Percentiles rank a stretch among this genome's conserved stretches.
Conservation (phyloP, 148 eudicot genomes). For the Chenopodium album region DNA sequence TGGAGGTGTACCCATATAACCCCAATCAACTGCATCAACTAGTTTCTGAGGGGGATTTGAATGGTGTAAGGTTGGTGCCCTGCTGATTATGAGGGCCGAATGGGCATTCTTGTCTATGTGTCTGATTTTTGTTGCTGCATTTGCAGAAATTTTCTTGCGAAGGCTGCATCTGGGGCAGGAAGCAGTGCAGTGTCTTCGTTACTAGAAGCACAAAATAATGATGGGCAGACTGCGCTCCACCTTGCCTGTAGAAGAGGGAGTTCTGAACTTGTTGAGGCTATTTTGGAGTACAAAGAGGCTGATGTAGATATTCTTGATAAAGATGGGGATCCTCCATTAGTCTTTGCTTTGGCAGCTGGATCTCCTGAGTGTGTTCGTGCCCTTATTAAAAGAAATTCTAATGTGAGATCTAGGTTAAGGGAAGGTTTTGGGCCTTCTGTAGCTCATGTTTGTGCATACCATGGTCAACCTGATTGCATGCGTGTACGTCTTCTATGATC, state of each 20-base stretch:
- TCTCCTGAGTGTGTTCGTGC: constrained; percentile 96
- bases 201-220: constrained; percentile 81
- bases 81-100: constrained; percentile 12
- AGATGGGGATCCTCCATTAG: constrained; percentile 97
- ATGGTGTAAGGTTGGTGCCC: constrained; percentile 71
- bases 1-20: constrained; percentile 57
- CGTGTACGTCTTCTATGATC: constrained; percentile 46
- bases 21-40: constrained; percentile 65
- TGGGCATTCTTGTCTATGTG: constrained; percentile 5
- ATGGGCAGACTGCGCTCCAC: constrained; percentile 95
- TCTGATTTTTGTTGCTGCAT: constrained; percentile 21
- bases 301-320: constrained; percentile 87
- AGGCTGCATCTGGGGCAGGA: constrained; percentile 56
- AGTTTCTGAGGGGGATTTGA: constrained; percentile 76
- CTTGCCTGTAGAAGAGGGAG: constrained; percentile 97
- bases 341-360: constrained; percentile 96
- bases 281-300: constrained; percentile 72
- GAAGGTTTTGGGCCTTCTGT: constrained; percentile 93
- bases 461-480: constrained; percentile 99
- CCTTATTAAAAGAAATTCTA: constrained; percentile 68
- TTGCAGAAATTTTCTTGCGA: constrained; percentile 68
- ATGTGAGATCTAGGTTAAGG: constrained; percentile 73
- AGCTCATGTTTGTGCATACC: constrained; percentile 95
- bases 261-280: constrained; percentile 75
- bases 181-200: constrained; percentile 48